phyloP scores from a whole-genome alignment of 768 basidiomycete genomes.

The Porphyrellus cyaneotinctus region DNA sequence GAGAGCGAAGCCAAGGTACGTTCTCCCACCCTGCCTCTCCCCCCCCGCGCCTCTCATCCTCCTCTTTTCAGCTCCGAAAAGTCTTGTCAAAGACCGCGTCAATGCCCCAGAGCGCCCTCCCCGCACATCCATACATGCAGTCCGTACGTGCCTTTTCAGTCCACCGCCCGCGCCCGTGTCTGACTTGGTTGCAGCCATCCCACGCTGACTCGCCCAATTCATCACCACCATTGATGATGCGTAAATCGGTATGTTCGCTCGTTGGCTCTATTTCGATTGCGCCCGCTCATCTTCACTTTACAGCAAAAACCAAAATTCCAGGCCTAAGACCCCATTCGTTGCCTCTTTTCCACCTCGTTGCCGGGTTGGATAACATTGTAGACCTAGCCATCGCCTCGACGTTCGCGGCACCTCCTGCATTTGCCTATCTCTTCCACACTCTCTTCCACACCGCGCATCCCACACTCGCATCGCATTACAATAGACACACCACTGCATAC shows the following conservation, averaged over 20 bases:
- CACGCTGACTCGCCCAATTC: slow-evolving; percentile 35
- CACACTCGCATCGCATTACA: slow-evolving; percentile 20
- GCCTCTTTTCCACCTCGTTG: slow-evolving; percentile 2
- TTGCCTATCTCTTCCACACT: neutral
- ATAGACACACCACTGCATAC: slow-evolving; percentile 33
- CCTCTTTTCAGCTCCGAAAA: slow-evolving; percentile 48
- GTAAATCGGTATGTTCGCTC: slow-evolving; percentile 40
- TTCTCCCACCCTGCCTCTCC: neutral
- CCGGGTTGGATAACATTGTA: slow-evolving; percentile 19
- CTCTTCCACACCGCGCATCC: slow-evolving; percentile 10
- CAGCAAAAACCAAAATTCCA: slow-evolving; percentile 36
- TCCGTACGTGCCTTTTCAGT: slow-evolving; percentile 30
- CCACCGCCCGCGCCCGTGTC: neutral
- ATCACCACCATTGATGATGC: slow-evolving; percentile 54
- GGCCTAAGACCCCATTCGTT: slow-evolving; percentile 14
- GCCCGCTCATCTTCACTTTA: neutral
- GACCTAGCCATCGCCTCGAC: slow-evolving; percentile 16
- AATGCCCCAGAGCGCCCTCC: slow-evolving; percentile 32
- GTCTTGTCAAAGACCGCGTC: slow-evolving; percentile 52
- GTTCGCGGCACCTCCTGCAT: slow-evolving; percentile 21
- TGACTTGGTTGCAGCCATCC: slow-evolving; percentile 30
- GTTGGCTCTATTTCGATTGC: neutral
- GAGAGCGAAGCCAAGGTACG: slow-evolving; percentile 75
- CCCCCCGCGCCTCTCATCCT: slow-evolving; percentile 6
- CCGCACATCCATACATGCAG: slow-evolving; percentile 33